A percentile compares a stretch with the other conserved stretches of the same genome.
These are phyloP conservation scores for Cephalotrichum gorgonifer DNA, from an alignment of 2,329 filamentous ascomycete species.

Conservation along the genomic window DNA sequence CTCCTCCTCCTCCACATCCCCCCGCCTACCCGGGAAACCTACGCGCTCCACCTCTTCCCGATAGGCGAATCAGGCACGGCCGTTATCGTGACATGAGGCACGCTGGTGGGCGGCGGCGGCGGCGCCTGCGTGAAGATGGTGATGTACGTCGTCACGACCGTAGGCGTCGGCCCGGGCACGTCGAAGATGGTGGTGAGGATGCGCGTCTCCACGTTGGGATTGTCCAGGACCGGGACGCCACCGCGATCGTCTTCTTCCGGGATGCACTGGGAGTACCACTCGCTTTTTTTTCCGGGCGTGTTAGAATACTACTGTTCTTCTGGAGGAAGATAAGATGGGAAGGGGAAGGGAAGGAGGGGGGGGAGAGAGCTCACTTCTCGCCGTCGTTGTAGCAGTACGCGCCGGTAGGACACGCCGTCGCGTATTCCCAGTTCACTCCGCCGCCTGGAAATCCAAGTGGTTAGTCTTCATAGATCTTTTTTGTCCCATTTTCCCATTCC, in stretches of 20 bases:
- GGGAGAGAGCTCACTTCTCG: constrained; percentile 2
- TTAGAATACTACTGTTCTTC: not conserved
- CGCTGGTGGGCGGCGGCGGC: not conserved
- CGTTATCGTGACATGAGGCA: not conserved
- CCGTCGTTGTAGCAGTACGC: constrained; percentile 7
- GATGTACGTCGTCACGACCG: constrained; percentile 5
- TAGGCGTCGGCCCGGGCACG: constrained; percentile 6
- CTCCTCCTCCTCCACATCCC: not conserved
- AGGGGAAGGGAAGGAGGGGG: not conserved
- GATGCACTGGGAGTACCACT: constrained; percentile 6
- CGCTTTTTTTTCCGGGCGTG: not conserved
- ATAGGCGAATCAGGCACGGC: constrained; percentile 4
- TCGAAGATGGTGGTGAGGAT: constrained; percentile 7
- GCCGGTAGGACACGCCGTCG: constrained; percentile 1
- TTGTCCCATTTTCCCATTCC: too few species aligned
- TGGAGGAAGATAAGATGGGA: not conserved
- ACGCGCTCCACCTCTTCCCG: not conserved
- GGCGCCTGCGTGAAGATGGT: constrained; percentile 2
- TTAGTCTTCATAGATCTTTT: not conserved
- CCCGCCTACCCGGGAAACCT: not conserved
- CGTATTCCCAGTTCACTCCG: constrained; percentile 4
- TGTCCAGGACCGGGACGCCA: not conserved
- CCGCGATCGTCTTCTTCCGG: not conserved
- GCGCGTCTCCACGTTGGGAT: constrained; percentile 1
- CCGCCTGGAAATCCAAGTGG: constrained; percentile 3